phyloP scores from a whole-genome alignment of 257 asterid genomes.

The Solanum neorickii region DNA sequence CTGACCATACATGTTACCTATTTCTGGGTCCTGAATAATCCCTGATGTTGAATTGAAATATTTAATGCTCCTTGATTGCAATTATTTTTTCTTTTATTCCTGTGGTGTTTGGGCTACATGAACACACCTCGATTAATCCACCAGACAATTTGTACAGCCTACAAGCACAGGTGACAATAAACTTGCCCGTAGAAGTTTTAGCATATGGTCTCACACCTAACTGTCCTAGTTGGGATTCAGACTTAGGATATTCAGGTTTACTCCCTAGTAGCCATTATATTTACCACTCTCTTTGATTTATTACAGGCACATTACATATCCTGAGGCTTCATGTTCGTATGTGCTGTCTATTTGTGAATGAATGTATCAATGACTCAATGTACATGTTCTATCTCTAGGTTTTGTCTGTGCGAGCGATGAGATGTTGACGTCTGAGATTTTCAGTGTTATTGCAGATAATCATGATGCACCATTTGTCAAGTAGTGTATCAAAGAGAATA shows the following conservation, averaged over 20 bases:
- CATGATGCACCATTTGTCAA: conserved; percentile 26
- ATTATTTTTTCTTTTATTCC: background rate
- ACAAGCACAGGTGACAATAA: background rate
- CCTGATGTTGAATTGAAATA: background rate
- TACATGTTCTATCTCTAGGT: background rate
- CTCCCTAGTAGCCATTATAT: background rate
- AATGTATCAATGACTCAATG: background rate
- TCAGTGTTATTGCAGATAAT: conserved; percentile 23
- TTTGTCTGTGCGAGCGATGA: background rate
- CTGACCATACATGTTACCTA: background rate
- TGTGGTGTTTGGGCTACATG: background rate
- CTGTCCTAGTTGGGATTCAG: background rate
- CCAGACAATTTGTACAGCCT: background rate
- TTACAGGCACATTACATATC: background rate
- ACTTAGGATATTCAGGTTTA: background rate
- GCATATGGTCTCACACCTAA: background rate
- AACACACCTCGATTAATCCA: background rate
- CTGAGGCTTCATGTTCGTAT: background rate
- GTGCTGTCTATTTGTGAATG: background rate
- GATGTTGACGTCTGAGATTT: background rate
- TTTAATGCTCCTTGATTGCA: background rate
- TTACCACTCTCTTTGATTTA: background rate
- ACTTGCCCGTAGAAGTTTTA: background rate
- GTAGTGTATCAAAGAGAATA: conserved; percentile 29
- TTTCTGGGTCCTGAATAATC: background rate